Percentiles rank a stretch among this genome's conserved stretches.
These are phyloP conservation scores for Scenedesmus sp. DNA, from an alignment of 163 green algal genomes.

Conservation along the genomic window DNA sequence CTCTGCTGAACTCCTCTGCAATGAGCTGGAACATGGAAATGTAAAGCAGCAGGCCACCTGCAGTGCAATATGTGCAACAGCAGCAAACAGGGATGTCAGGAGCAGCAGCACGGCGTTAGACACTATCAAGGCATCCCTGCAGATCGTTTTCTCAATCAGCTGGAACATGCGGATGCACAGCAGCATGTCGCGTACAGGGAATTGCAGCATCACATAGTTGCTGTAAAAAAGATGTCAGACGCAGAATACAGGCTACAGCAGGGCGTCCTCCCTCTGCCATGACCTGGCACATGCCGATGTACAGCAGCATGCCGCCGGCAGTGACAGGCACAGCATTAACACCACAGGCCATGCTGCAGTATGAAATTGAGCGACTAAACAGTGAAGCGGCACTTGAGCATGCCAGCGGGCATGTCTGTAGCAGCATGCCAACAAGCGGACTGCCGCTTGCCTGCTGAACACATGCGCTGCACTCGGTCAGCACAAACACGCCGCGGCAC, in stretches of 20 bases:
- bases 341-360: background rate
- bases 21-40: slow-evolving; percentile 69
- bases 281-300: background rate
- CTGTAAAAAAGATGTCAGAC: background rate
- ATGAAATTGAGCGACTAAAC: no score
- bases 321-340: background rate
- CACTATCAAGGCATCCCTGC: no score
- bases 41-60: slow-evolving; percentile 73
- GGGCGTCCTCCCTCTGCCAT: no score
- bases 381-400: no score
- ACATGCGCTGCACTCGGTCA: no score
- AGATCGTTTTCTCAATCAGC: no score
- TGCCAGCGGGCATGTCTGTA: no score
- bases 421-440: no score
- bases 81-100: no score
- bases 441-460: no score
- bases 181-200: background rate
- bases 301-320: slow-evolving; percentile 7
- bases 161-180: background rate
- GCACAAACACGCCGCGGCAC: background rate
- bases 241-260: no score
- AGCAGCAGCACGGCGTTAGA: background rate
- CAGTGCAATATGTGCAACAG: background rate
- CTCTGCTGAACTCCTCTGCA: slow-evolving; percentile 58
- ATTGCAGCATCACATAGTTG: background rate